Evolutionary conservation across 108 stramenopile species (phyloP).

Genomic region (Seminavis robusta): DNA sequence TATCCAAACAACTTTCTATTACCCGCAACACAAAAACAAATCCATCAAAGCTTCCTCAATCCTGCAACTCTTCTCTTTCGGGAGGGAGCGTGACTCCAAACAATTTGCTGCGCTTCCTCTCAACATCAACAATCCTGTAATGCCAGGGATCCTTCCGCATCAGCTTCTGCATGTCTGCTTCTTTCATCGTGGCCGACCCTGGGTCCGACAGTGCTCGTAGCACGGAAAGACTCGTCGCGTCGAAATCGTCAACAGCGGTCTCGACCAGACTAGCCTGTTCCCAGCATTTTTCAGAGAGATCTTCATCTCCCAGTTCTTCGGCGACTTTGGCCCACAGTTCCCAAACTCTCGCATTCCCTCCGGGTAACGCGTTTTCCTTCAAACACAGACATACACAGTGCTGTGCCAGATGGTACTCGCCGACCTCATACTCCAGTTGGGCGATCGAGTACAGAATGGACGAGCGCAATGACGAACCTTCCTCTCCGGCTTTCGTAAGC

Average conservation of each 20-base stretch:
- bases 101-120: too few species aligned
- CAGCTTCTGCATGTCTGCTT: slow-evolving; percentile 12
- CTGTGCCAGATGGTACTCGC: slow-evolving; percentile 63
- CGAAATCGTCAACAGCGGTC: neutral
- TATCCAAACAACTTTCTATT: too few species aligned
- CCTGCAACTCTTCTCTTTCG: too few species aligned
- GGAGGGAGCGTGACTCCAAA: too few species aligned
- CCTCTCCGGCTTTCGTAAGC: slow-evolving; percentile 38
- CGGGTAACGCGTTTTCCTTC: slow-evolving; percentile 59
- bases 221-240: neutral
- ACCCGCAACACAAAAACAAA: too few species aligned
- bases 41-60: too few species aligned
- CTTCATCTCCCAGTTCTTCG: slow-evolving; percentile 43
- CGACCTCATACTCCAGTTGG: slow-evolving; percentile 36
- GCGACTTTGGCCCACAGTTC: slow-evolving; percentile 69
- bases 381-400: slow-evolving; percentile 69
- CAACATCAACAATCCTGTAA: slow-evolving; percentile 13
- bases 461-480: slow-evolving; percentile 38
- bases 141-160: slow-evolving; percentile 38
- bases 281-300: slow-evolving; percentile 41
- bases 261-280: too few species aligned
- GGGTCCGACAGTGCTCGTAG: slow-evolving; percentile 1
- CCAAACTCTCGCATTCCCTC: slow-evolving; percentile 57
- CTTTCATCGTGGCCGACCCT: neutral
- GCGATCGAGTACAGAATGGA: slow-evolving; percentile 67